Percentiles rank a stretch among this genome's conserved stretches.
Evolutionary conservation across 371 early-diverging fungal species (phyloP).

Genomic region (Entomophthora muscae): DNA sequence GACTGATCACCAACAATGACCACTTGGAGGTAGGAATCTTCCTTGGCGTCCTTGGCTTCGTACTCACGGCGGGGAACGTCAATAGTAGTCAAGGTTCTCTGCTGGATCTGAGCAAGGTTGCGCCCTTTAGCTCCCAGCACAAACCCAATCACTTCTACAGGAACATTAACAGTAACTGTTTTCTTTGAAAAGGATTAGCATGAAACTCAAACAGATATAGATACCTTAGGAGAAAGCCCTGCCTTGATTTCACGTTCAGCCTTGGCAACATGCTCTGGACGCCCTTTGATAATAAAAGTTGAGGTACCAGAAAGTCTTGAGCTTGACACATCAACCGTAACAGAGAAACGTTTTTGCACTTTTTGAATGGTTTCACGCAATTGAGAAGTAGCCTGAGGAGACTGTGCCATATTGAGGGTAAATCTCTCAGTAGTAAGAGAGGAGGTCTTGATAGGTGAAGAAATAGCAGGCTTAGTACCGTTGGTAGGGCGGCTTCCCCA

Average conservation of each 20-base stretch:
- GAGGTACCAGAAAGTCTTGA: constrained; percentile 54
- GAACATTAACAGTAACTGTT: constrained; percentile 42
- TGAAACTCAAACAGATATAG: constrained; percentile 7
- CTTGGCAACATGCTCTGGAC: constrained; percentile 48
- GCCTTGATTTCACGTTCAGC: constrained; percentile 63
- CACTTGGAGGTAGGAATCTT: constrained; percentile 35
- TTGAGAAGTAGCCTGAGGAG: constrained; percentile 20
- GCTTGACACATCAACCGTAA: constrained; percentile 74
- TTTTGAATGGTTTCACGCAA: constrained; percentile 15
- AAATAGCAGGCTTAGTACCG: background rate
- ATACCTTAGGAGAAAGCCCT: constrained; percentile 57
- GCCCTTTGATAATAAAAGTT: constrained; percentile 72
- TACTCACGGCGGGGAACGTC: constrained; percentile 28
- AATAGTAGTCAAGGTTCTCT: constrained; percentile 58
- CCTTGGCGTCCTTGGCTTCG: constrained; percentile 24
- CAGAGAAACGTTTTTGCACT: constrained; percentile 33
- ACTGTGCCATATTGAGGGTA: constrained; percentile 38
- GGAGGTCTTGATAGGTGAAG: background rate
- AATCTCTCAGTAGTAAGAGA: constrained; percentile 31
- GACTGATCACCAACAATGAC: constrained; percentile 69
- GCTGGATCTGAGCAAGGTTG: constrained; percentile 52
- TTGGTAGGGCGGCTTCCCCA: constrained; percentile 4
- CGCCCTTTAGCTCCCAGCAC: constrained; percentile 73
- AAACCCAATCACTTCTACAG: constrained; percentile 58
- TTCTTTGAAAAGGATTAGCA: constrained; percentile 9